Conservation (phyloP, 139 green algal species). For the Chlorella sp. region DNA sequence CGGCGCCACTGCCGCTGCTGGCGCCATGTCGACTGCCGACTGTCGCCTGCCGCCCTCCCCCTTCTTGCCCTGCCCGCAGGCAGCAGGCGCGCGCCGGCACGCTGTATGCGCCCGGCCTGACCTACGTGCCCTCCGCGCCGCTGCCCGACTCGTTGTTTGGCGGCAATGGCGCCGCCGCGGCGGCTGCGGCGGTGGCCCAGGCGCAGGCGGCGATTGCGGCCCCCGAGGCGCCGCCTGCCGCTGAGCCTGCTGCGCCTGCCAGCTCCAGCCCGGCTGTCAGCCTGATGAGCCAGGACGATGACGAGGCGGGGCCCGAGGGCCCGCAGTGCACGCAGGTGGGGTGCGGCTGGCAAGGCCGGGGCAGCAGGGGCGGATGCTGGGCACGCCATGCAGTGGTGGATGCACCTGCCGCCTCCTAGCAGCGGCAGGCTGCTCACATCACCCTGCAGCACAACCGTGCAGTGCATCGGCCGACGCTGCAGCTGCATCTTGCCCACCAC, state of each 20-base stretch:
- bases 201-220: not conserved
- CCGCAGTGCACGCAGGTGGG: slow-evolving; percentile 61
- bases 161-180: not conserved
- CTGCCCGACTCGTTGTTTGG: not conserved
- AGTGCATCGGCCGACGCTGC: too few species aligned
- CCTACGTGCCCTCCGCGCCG: slow-evolving; percentile 57
- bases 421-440: too few species aligned
- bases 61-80: not conserved
- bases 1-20: too few species aligned
- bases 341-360: not conserved
- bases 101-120: slow-evolving; percentile 85
- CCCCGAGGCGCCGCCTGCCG: not conserved
- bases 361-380: not conserved
- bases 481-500: too few species aligned
- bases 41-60: not conserved
- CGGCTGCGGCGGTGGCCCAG: not conserved
- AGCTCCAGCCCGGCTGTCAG: slow-evolving; percentile 2
- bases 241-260: not conserved
- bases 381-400: not conserved
- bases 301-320: slow-evolving; percentile 73
- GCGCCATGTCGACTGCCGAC: too few species aligned
- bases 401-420: not conserved
- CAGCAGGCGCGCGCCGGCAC: slow-evolving; percentile 91
- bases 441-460: too few species aligned
- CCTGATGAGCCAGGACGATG: slow-evolving; percentile 79